These are phyloP conservation scores for Davidsoniella eucalypti DNA, from an alignment of 2,329 filamentous ascomycete species.

Conservation along the genomic window DNA sequence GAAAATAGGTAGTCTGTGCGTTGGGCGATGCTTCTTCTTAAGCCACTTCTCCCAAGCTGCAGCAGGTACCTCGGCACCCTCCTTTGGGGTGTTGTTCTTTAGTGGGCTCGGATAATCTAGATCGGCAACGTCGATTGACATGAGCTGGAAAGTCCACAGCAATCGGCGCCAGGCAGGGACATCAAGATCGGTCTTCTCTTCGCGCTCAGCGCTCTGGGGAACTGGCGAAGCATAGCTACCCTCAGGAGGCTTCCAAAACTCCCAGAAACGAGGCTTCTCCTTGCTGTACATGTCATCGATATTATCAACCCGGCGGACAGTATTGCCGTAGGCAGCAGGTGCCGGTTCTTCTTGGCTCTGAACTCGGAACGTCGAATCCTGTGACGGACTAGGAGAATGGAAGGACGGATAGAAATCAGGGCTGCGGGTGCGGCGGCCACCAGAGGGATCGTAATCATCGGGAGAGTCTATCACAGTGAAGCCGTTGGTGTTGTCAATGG, in stretches of 20 bases:
- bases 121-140: conserved; percentile 22
- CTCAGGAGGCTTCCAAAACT: conserved; percentile 48
- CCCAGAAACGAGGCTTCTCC: conserved; percentile 35
- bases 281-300: conserved; percentile 32
- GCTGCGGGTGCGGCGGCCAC: conserved; percentile 12
- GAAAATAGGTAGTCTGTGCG: conserved; percentile 54
- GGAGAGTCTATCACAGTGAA: conserved; percentile 24
- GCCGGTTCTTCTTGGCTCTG: conserved; percentile 4
- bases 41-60: conserved; percentile 69
- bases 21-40: conserved; percentile 66
- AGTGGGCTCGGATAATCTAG: conserved; percentile 45
- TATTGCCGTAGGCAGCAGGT: conserved; percentile 25
- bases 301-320: conserved; percentile 33
- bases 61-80: conserved; percentile 33
- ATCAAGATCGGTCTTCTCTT: conserved; percentile 18
- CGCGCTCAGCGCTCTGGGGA: conserved; percentile 36
- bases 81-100: conserved; percentile 36
- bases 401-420: conserved; percentile 14
- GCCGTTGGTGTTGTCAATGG: conserved; percentile 38
- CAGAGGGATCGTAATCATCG: conserved; percentile 12
- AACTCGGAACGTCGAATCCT: conserved; percentile 5
- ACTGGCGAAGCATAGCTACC: conserved; percentile 45
- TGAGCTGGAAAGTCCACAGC: conserved; percentile 6
- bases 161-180: conserved; percentile 30
- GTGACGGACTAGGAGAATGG: conserved; percentile 7